Evolutionary conservation across 371 early-diverging fungal genomes (phyloP).

Genomic region (Actinomucor elegans): DNA sequence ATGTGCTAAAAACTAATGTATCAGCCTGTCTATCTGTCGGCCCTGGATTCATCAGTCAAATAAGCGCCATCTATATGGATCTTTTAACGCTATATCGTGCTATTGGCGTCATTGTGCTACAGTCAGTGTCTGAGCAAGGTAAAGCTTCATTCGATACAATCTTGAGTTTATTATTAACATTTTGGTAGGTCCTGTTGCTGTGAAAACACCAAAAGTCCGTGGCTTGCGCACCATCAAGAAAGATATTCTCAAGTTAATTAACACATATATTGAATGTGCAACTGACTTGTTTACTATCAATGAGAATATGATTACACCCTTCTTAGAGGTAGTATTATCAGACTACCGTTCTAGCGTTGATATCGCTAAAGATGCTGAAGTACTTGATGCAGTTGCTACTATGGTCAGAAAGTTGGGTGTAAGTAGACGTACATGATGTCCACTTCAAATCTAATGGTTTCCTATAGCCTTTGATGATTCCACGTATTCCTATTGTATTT

Average conservation of each 20-base stretch:
- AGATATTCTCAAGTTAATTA: conserved; percentile 87
- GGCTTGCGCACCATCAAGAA: conserved; percentile 93
- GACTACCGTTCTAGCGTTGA: conserved; percentile 87
- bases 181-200: conserved; percentile 59
- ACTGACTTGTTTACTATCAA: conserved; percentile 78
- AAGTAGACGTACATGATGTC: conserved; percentile 20
- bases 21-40: conserved; percentile 90
- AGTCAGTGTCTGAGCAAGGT: conserved; percentile 66
- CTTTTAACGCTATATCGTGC: conserved; percentile 90
- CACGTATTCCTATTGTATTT: conserved; percentile 80
- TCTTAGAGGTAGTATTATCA: conserved; percentile 88
- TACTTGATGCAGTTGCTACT: conserved; percentile 85
- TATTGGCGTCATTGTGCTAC: conserved; percentile 82
- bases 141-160: not conserved
- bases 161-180: not conserved
- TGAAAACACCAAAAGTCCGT: conserved; percentile 91
- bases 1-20: conserved; percentile 93
- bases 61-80: conserved; percentile 86
- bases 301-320: conserved; percentile 82
- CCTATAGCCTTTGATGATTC: conserved; percentile 68
- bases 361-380: conserved; percentile 91
- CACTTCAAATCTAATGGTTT: not conserved
- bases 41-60: conserved; percentile 79
- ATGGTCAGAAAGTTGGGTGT: conserved; percentile 78
- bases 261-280: conserved; percentile 82